phyloP scores from a whole-genome alignment of 495 filamentous ascomycete species.

The Durotheca rogersii region DNA sequence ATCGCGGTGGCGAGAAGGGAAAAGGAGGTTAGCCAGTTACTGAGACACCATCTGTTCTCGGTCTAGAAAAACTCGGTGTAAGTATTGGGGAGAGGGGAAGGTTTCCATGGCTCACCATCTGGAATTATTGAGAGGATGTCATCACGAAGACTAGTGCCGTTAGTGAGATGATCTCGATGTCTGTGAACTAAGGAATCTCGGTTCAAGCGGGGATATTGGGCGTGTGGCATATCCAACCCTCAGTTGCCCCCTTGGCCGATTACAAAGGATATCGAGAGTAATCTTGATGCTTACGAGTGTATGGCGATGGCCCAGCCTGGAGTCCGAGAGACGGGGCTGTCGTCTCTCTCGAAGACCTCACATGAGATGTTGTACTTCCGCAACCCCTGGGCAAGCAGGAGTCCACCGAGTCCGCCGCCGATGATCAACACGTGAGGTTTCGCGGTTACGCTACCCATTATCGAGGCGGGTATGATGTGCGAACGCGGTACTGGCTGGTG shows the following conservation, averaged over 20 bases:
- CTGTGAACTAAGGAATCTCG: too few species aligned
- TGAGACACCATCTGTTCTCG: too few species aligned
- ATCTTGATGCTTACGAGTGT: slow-evolving; percentile 50
- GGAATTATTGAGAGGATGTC: slow-evolving; percentile 39
- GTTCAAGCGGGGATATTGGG: too few species aligned
- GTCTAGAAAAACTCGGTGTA: too few species aligned
- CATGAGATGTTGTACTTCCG: slow-evolving; percentile 53
- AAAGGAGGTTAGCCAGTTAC: too few species aligned
- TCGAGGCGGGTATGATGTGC: too few species aligned
- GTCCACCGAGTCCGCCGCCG: slow-evolving; percentile 39
- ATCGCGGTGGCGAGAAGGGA: too few species aligned
- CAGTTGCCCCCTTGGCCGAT: too few species aligned
- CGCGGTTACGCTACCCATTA: slow-evolving; percentile 12
- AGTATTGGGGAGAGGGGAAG: background rate
- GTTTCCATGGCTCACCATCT: slow-evolving; percentile 39
- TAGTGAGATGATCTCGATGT: too few species aligned
- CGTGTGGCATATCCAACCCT: too few species aligned
- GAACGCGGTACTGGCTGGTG: too few species aligned
- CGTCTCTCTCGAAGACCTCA: slow-evolving; percentile 53
- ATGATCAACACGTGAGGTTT: slow-evolving; percentile 35
- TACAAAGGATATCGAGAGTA: too few species aligned
- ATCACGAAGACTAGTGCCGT: slow-evolving; percentile 27
- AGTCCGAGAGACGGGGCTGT: slow-evolving; percentile 35
- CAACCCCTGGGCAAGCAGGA: slow-evolving; percentile 44
- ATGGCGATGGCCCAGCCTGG: slow-evolving; percentile 58